Conservation (phyloP, 2,329 filamentous ascomycete genomes). For the Phialocephala subalpina region DNA sequence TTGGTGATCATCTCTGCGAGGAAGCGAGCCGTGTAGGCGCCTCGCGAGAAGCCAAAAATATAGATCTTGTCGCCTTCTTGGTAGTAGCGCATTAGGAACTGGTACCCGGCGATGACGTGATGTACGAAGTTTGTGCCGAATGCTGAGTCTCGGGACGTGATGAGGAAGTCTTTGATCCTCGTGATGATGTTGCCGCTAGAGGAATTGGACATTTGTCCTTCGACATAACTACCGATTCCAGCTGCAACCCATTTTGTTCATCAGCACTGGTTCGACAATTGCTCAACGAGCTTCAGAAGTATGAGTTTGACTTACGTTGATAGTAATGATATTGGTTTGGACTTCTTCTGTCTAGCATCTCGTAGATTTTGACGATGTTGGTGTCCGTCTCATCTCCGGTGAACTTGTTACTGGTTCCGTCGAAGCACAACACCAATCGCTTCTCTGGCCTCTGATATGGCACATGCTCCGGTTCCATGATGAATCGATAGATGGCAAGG, state of each 20-base stretch:
- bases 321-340: constrained; percentile 21
- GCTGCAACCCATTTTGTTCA: neutral
- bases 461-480: too few species aligned
- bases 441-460: neutral
- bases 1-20: constrained; percentile 18
- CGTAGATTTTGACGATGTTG: constrained; percentile 21
- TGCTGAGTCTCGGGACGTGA: neutral
- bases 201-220: constrained; percentile 17
- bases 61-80: constrained; percentile 15
- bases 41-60: constrained; percentile 22
- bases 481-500: too few species aligned
- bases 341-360: constrained; percentile 18
- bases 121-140: constrained; percentile 16
- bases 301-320: constrained; percentile 14
- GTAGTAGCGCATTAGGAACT: constrained; percentile 20
- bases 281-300: neutral
- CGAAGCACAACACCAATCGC: constrained; percentile 18
- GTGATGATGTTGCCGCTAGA: constrained; percentile 9
- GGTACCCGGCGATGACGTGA: constrained; percentile 19
- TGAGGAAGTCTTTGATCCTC: neutral
- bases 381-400: constrained; percentile 15
- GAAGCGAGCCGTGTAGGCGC: constrained; percentile 21
- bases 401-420: constrained; percentile 23
- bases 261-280: neutral
- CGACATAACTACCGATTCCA: constrained; percentile 20